Base-by-base conservation (phyloP, 129 eudicot genomes). In the Logfia minima region DNA sequence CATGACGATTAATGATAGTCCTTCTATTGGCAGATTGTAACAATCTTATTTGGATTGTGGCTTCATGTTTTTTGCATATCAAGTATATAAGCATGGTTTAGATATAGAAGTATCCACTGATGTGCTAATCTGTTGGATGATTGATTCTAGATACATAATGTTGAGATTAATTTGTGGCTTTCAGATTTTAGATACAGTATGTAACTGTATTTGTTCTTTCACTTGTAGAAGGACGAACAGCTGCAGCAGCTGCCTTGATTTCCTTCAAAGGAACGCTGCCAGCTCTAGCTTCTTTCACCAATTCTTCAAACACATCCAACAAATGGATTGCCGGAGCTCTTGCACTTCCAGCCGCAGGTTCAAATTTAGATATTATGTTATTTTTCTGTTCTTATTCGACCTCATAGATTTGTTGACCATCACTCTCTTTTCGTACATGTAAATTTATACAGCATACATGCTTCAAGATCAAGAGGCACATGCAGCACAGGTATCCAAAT, bases 291-390 rank as follows among this genome's bases (percentile, higher is more conserved):
- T 83, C 93, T 17, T 86, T 80, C 63, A 81, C 81, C 14, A 79
- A 71, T 52, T 87, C 90, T 18, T 81, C 84, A 71, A 89, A 88
- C 74, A 83, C 88, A 29, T 80, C 88, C 55, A 72, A 72, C 51
- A 81, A 73, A 70, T 95, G 94, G 97, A 83, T 95, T 31, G 79
- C 88, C 60, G 87, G 90, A 72, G 92, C 87, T 45, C 89, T 95
- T 55, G 96, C 92, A 28, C 89, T 95, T 70, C 99, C 99, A 59
- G 92, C 94, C 31, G 96, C 99, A 87, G 97, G 99, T 91, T 55
- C 51, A 66, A 43, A 76, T 37, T 48, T 72, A 71, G 21, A 6
- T 3, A 31, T 45, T 58, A 28, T 8, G 1, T 53, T 19, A 43
- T 43, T 74, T 41, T 72, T 62, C 13, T 17, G 23, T 34, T 8